These are phyloP conservation scores for Cryptococcus floricola DNA, from an alignment of 1,284 basidiomycete genomes.

Conservation along the genomic window DNA sequence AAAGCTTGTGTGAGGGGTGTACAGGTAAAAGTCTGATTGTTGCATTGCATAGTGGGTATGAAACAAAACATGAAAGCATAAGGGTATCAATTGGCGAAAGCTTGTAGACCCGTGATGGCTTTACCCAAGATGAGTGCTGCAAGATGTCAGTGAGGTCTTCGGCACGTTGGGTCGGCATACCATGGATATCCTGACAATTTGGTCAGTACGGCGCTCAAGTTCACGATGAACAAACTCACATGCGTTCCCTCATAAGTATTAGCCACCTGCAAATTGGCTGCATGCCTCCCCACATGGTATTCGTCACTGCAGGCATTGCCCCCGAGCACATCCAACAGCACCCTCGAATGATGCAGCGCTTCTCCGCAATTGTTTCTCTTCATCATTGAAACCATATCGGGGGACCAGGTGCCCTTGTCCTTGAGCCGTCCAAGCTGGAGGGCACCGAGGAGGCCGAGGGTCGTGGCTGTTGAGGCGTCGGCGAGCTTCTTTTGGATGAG, in stretches of 20 bases:
- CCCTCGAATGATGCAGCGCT: constrained; percentile 73
- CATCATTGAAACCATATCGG: constrained; percentile 91
- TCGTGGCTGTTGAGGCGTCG: constrained; percentile 81
- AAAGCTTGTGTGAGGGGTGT: background rate
- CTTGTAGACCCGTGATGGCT: constrained; percentile 79
- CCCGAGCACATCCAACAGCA: constrained; percentile 80
- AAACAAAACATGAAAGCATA: background rate
- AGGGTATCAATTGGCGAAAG: constrained; percentile 56
- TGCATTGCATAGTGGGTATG: no score
- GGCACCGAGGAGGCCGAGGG: constrained; percentile 75
- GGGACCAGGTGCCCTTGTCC: constrained; percentile 69
- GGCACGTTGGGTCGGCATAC: constrained; percentile 10
- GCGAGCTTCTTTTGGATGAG: constrained; percentile 94
- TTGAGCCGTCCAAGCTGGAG: constrained; percentile 82
- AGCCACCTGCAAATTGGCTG: constrained; percentile 78
- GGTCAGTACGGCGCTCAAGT: constrained; percentile 8
- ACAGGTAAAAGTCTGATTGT: background rate
- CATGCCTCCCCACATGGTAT: constrained; percentile 88
- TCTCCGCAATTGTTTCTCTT: constrained; percentile 97
- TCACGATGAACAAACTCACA: constrained; percentile 12
- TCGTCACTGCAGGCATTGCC: constrained; percentile 88
- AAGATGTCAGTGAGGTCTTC: constrained; percentile 7
- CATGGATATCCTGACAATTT: constrained; percentile 65
- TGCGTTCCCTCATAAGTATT: constrained; percentile 83
- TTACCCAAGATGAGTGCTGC: constrained; percentile 79